phyloP scores from a whole-genome alignment of 371 early-diverging fungal species.

The Mortierella sp. region DNA sequence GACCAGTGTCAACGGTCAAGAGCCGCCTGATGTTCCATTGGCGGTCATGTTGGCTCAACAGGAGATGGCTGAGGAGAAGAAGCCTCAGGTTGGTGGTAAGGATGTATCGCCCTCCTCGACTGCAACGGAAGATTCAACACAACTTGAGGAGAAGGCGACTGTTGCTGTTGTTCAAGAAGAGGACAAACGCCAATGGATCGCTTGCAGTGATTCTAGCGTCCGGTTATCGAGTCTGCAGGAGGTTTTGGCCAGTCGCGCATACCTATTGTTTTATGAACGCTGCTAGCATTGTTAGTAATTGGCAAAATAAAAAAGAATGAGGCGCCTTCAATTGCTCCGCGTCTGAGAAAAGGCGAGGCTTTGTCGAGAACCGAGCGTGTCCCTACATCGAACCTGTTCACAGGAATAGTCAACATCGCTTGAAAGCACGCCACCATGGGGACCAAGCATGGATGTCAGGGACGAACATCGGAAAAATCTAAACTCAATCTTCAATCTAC shows the following conservation, averaged over 20 bases:
- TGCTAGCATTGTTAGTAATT: slow-evolving; percentile 19
- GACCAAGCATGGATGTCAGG: background rate
- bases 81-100: background rate
- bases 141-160: slow-evolving; percentile 4
- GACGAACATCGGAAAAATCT: background rate
- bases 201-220: slow-evolving; percentile 47
- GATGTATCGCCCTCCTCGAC: background rate
- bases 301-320: background rate
- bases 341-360: background rate
- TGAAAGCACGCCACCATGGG: slow-evolving; percentile 6
- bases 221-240: slow-evolving; percentile 38
- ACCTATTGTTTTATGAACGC: slow-evolving; percentile 56
- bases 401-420: background rate
- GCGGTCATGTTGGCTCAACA: slow-evolving; percentile 25
- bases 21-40: slow-evolving; percentile 35
- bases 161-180: slow-evolving; percentile 1
- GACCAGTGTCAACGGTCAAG: background rate
- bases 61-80: slow-evolving; percentile 18
- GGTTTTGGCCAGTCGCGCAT: slow-evolving; percentile 40
- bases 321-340: background rate
- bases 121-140: background rate
- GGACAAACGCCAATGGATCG: slow-evolving; percentile 42
- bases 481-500: background rate
- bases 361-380: background rate
- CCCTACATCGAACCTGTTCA: background rate